Conservation (phyloP, 1,139 yeast species). For the Taphrina populina region DNA sequence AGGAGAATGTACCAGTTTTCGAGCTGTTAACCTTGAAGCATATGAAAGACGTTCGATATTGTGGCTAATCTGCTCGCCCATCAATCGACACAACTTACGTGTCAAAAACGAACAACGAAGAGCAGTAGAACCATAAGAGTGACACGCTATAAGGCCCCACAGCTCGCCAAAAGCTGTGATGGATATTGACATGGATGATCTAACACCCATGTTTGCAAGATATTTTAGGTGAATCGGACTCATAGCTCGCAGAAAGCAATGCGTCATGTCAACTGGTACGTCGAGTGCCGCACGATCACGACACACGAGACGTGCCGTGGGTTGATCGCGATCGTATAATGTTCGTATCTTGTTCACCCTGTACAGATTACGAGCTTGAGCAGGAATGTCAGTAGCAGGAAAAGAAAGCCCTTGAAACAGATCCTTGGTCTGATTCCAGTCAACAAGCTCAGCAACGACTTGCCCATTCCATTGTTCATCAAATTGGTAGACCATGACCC, state of each 20-base stretch:
- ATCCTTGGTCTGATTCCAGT: slow-evolving; percentile 31
- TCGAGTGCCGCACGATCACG: slow-evolving; percentile 21
- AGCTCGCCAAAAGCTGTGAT: slow-evolving; percentile 32
- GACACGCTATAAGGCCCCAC: slow-evolving; percentile 34
- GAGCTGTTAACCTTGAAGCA: slow-evolving; percentile 27
- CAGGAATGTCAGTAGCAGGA: slow-evolving; percentile 34
- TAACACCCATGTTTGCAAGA: slow-evolving; percentile 33
- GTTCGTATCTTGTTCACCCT: slow-evolving; percentile 30
- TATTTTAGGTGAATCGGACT: slow-evolving; percentile 33
- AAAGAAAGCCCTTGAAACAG: slow-evolving; percentile 31
- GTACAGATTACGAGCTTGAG: slow-evolving; percentile 29
- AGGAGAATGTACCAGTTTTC: slow-evolving; percentile 22
- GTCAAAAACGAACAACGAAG: slow-evolving; percentile 24
- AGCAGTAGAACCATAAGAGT: slow-evolving; percentile 19
- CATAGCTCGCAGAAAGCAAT: slow-evolving; percentile 32
- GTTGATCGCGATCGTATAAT: slow-evolving; percentile 24
- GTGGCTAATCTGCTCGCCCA: slow-evolving; percentile 29
- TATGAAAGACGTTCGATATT: slow-evolving; percentile 32
- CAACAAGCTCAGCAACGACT: slow-evolving; percentile 32
- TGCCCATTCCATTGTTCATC: slow-evolving; percentile 35
- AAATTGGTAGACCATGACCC: slow-evolving; percentile 32
- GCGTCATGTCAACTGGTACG: slow-evolving; percentile 32
- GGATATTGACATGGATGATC: slow-evolving; percentile 28
- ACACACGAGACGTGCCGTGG: slow-evolving; percentile 31
- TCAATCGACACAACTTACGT: slow-evolving; percentile 26